Conservation (phyloP, 805 yeast genomes). For the Yamadazyma laniorum region DNA sequence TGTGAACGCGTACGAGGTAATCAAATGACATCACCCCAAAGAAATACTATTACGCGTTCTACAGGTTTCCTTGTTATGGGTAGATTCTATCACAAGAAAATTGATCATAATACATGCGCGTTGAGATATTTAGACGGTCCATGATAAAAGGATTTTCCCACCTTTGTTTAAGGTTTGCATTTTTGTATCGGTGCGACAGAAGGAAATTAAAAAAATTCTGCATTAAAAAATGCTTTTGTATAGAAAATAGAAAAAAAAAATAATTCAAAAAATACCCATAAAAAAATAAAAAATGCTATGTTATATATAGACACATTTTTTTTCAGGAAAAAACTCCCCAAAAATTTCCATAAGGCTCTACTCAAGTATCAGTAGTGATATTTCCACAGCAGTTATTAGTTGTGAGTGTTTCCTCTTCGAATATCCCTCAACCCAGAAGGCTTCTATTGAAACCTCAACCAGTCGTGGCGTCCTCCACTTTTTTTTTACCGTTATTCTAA, state of each 20-base stretch:
- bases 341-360: neutral
- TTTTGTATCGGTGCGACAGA: neutral
- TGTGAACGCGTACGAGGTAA: too few species aligned
- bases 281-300: neutral
- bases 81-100: too few species aligned
- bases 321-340: neutral
- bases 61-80: too few species aligned
- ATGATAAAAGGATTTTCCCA: neutral
- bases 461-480: too few species aligned
- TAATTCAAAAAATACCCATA: neutral
- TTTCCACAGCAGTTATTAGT: neutral
- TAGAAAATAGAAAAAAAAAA: neutral
- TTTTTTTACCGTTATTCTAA: too few species aligned
- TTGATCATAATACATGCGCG: neutral
- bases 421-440: too few species aligned
- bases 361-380: neutral
- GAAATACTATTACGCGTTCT: too few species aligned
- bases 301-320: neutral
- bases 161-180: conserved; percentile 3
- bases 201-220: neutral
- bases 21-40: too few species aligned
- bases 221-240: neutral
- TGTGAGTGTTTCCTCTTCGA: neutral
- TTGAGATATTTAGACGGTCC: neutral
- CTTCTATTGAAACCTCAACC: too few species aligned